A percentile compares a stretch with the other conserved stretches of the same genome.
Evolutionary conservation across 305 asterid species (phyloP).

Genomic region (Plantago coronopus): DNA sequence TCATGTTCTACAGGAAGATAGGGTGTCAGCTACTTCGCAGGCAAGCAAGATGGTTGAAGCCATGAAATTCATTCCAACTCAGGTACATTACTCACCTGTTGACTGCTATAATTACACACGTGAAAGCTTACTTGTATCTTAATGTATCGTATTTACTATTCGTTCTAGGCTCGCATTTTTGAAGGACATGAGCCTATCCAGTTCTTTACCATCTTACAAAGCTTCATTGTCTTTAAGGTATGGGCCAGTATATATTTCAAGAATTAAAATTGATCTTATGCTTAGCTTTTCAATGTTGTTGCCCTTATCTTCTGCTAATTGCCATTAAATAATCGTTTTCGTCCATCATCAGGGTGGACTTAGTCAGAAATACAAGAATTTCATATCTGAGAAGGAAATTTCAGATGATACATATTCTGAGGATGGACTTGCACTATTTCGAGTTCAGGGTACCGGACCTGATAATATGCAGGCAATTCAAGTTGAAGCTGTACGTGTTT

Average conservation of each 20-base stretch:
- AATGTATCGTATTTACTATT: constrained; percentile 21
- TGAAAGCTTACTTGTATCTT: constrained; percentile 21
- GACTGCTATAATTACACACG: constrained; percentile 12
- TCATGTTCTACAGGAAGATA: constrained; percentile 60
- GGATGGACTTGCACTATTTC: constrained; percentile 86
- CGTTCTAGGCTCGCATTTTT: constrained; percentile 64
- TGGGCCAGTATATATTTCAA: constrained; percentile 22
- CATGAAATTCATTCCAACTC: constrained; percentile 75
- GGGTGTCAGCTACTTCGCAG: constrained; percentile 70
- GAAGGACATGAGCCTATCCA: constrained; percentile 88
- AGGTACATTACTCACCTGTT: constrained; percentile 44
- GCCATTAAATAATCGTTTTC: constrained; percentile 18
- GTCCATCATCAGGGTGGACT: constrained; percentile 80
- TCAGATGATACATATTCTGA: constrained; percentile 75
- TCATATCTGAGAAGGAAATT: constrained; percentile 61
- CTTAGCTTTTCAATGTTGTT: background rate
- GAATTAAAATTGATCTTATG: constrained; percentile 6
- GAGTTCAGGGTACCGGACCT: constrained; percentile 97
- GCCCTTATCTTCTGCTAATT: constrained; percentile 9
- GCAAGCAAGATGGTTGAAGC: constrained; percentile 93
- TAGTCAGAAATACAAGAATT: constrained; percentile 76
- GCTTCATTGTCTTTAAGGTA: constrained; percentile 89
- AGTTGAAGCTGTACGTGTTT: constrained; percentile 80
- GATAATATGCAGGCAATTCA: constrained; percentile 99
- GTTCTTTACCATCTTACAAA: constrained; percentile 87